Conservation (phyloP, 108 stramenopile species). For the Fistulifera solaris region DNA sequence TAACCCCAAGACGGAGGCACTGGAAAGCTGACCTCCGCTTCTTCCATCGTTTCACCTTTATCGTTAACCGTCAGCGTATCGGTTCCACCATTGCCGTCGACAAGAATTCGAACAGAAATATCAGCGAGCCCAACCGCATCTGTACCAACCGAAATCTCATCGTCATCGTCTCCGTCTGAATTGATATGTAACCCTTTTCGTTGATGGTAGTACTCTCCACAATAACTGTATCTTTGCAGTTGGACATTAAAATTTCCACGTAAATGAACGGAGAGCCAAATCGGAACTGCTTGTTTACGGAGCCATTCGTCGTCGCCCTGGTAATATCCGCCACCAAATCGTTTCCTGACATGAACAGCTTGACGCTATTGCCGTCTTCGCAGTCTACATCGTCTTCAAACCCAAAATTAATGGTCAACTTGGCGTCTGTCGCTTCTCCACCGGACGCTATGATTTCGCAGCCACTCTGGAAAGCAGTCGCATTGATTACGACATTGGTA, state of each 20-base stretch:
- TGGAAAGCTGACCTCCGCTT: no score
- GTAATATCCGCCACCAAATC: background rate
- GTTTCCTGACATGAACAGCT: background rate
- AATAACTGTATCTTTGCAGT: constrained; percentile 15
- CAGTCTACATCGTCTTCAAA: background rate
- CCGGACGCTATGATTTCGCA: background rate
- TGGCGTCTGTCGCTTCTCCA: background rate
- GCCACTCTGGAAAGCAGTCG: background rate
- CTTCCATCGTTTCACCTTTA: background rate
- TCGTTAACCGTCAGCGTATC: constrained; percentile 2
- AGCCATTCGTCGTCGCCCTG: background rate
- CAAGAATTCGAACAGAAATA: constrained; percentile 4
- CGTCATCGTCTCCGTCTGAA: constrained; percentile 8
- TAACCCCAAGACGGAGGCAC: no score
- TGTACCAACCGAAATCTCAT: constrained; percentile 15
- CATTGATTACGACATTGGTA: background rate
- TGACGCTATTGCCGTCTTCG: background rate
- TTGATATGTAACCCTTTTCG: background rate
- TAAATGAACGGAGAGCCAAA: constrained; percentile 6
- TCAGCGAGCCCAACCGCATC: background rate
- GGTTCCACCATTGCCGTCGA: constrained; percentile 13
- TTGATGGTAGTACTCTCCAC: constrained; percentile 4
- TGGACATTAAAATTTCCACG: background rate
- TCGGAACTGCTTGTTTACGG: background rate
- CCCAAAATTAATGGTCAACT: background rate